Conservation (phyloP, 371 early-diverging fungal genomes). For the Apophysomyces trapeziformis region DNA sequence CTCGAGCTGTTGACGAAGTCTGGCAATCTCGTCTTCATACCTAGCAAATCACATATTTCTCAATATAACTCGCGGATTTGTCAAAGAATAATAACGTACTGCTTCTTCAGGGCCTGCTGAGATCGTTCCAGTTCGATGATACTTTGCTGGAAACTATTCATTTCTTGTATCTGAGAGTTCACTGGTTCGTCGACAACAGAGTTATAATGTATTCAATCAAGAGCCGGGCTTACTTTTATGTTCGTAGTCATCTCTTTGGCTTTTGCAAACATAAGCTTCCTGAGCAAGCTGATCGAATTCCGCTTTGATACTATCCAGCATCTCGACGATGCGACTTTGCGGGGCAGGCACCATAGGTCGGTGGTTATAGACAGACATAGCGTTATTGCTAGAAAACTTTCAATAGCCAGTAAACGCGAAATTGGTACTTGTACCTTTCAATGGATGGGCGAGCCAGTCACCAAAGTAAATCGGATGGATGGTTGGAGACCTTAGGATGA, state of each 20-base stretch:
- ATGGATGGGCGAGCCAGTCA: too few species aligned
- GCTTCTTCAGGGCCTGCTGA: conserved; percentile 75
- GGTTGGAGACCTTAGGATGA: too few species aligned
- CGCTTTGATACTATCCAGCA: conserved; percentile 73
- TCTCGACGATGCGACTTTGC: conserved; percentile 67
- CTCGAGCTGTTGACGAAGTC: conserved; percentile 38
- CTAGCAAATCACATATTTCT: conserved; percentile 20
- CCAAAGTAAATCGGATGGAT: too few species aligned
- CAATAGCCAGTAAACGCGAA: too few species aligned
- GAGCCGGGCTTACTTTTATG: conserved; percentile 65
- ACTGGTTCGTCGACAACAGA: conserved; percentile 35
- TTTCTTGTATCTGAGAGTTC: conserved; percentile 76
- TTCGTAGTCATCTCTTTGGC: conserved; percentile 83
- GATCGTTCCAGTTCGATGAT: conserved; percentile 80
- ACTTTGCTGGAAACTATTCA: conserved; percentile 74
- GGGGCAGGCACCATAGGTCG: conserved; percentile 71
- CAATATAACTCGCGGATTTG: conserved; percentile 18
- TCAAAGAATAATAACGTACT: conserved; percentile 41
- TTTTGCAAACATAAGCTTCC: conserved; percentile 67
- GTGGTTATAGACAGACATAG: conserved; percentile 66
- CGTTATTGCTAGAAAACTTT: too few species aligned
- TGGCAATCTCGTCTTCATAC: conserved; percentile 41
- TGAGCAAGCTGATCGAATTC: conserved; percentile 78
- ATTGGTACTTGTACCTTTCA: too few species aligned
- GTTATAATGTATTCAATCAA: not conserved